phyloP scores from a whole-genome alignment of 805 yeast genomes.

The Ogataea naganishii region DNA sequence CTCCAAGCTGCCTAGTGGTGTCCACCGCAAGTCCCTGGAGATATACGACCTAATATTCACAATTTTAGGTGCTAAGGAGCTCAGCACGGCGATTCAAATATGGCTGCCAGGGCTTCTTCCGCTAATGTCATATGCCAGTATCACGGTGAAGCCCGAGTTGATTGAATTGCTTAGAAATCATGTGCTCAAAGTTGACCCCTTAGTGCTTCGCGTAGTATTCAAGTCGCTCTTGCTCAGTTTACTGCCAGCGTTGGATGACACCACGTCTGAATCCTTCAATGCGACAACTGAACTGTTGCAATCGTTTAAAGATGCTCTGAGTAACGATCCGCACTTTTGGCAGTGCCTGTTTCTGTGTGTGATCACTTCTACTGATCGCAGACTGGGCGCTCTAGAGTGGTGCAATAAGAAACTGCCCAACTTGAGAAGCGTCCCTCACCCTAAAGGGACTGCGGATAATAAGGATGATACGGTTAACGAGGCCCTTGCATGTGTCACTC shows the following conservation, averaged over 20 bases:
- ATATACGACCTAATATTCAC: constrained; percentile 66
- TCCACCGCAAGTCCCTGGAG: constrained; percentile 80
- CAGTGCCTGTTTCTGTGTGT: constrained; percentile 66
- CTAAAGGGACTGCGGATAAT: too few species aligned
- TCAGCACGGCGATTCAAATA: constrained; percentile 47
- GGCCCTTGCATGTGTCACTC: constrained; percentile 55
- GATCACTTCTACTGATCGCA: constrained; percentile 69
- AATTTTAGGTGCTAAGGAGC: constrained; percentile 44
- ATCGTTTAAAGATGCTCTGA: constrained; percentile 42
- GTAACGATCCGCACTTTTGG: constrained; percentile 79
- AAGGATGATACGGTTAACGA: constrained; percentile 8
- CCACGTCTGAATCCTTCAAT: constrained; percentile 72
- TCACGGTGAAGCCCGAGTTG: constrained; percentile 75
- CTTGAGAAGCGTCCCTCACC: constrained; percentile 31
- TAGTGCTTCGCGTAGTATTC: constrained; percentile 42
- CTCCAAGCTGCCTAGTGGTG: constrained; percentile 86
- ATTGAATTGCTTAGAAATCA: constrained; percentile 51
- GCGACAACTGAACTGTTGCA: constrained; percentile 55
- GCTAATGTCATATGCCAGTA: constrained; percentile 78
- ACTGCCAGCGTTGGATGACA: constrained; percentile 88
- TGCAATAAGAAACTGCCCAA: constrained; percentile 57
- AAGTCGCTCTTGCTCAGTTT: constrained; percentile 68
- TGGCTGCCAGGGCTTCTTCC: constrained; percentile 97
- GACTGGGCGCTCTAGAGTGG: constrained; percentile 82
- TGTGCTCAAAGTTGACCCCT: constrained; percentile 43